Percentiles rank a stretch among this genome's conserved stretches.
phyloP scores from a whole-genome alignment of 2,329 filamentous ascomycete genomes.

The Colletotrichum musicola region DNA sequence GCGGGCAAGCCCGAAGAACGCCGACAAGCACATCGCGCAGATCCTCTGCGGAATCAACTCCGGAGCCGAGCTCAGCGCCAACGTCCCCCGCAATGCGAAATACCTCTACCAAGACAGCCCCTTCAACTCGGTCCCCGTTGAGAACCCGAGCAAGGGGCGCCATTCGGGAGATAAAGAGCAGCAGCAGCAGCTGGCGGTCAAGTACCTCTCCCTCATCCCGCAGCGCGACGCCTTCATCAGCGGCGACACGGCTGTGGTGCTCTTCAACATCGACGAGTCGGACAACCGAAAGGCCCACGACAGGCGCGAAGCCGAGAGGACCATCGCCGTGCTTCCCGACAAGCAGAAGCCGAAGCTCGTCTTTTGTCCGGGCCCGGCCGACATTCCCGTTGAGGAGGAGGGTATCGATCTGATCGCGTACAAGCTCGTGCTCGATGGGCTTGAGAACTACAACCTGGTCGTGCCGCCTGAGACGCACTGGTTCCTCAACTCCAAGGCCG shows the following conservation, averaged over 20 bases:
- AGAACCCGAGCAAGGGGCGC: constrained; percentile 5
- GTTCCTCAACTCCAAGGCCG: constrained; percentile 52
- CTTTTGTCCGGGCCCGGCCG: constrained; percentile 47
- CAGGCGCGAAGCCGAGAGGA: constrained; percentile 46
- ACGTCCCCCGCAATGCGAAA: constrained; percentile 51
- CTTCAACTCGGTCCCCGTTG: constrained; percentile 44
- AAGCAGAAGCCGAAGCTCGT: constrained; percentile 48
- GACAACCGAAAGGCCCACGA: constrained; percentile 44
- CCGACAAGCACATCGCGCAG: constrained; percentile 46
- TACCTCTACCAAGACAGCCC: constrained; percentile 52
- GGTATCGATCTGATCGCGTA: constrained; percentile 46
- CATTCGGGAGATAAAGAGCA: constrained; percentile 30
- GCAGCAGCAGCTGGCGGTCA: constrained; percentile 44
- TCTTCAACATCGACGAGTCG: constrained; percentile 47
- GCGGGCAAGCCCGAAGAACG: constrained; percentile 41
- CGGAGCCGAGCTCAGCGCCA: constrained; percentile 42
- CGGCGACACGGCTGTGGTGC: constrained; percentile 43
- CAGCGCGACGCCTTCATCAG: constrained; percentile 53
- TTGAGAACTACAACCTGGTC: constrained; percentile 46
- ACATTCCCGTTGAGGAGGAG: constrained; percentile 44
- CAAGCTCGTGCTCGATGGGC: constrained; percentile 47
- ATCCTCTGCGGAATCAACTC: constrained; percentile 47
- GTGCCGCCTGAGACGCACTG: constrained; percentile 49
- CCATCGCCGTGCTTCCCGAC: constrained; percentile 45
- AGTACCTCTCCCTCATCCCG: constrained; percentile 51